A percentile compares a stretch with the other conserved stretches of the same genome.
Evolutionary conservation across 2,329 filamentous ascomycete species (phyloP).

Genomic region (Penicillium psychrosexuale): DNA sequence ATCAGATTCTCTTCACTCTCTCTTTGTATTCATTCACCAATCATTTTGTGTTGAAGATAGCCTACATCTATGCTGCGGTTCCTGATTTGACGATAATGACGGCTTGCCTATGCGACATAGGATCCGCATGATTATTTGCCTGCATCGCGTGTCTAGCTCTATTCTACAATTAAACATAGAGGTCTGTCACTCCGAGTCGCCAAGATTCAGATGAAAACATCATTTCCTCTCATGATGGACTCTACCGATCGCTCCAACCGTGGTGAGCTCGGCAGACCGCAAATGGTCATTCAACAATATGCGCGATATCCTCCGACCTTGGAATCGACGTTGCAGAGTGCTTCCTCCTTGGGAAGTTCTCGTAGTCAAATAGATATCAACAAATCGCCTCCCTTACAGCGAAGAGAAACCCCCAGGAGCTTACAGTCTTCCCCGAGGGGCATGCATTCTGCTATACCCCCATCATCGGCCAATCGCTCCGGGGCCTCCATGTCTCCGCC

Average conservation of each 20-base stretch:
- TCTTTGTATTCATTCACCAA: background rate
- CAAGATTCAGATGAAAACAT: conserved; percentile 29
- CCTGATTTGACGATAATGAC: conserved; percentile 8
- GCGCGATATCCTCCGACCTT: conserved; percentile 36
- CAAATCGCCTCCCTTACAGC: conserved; percentile 38
- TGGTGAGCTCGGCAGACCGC: conserved; percentile 24
- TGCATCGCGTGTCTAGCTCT: conserved; percentile 3
- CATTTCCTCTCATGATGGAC: conserved; percentile 32
- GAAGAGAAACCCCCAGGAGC: conserved; percentile 39
- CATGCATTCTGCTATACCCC: conserved; percentile 29
- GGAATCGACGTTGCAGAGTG: conserved; percentile 37
- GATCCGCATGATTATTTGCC: conserved; percentile 10
- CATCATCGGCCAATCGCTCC: conserved; percentile 28
- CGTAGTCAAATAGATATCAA: conserved; percentile 32
- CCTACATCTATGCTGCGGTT: background rate
- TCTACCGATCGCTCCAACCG: conserved; percentile 24
- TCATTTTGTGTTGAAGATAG: background rate
- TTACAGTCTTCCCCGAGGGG: conserved; percentile 39
- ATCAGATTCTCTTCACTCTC: background rate
- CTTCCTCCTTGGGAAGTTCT: conserved; percentile 37
- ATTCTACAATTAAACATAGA: background rate
- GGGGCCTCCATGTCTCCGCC: conserved; percentile 44
- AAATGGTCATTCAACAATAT: conserved; percentile 40
- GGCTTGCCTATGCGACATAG: conserved; percentile 4
- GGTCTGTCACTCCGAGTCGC: background rate